Evolutionary conservation across 495 filamentous ascomycete genomes (phyloP).

Genomic region (Daldinia grandis): DNA sequence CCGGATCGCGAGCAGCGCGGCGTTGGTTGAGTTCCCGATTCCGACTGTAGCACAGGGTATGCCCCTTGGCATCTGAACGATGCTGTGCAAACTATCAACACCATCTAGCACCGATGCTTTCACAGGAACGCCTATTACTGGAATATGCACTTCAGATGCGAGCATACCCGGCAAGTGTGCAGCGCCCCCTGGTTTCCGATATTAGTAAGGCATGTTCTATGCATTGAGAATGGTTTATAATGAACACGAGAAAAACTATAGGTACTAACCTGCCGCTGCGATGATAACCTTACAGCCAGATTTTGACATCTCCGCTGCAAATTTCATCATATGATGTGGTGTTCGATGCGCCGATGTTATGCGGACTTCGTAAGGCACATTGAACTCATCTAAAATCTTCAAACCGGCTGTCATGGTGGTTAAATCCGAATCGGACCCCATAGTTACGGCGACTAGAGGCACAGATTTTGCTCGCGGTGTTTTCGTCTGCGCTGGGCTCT

Average conservation of each 20-base stretch:
- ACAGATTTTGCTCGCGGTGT: constrained; percentile 37
- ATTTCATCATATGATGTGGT: constrained; percentile 80
- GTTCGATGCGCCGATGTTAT: constrained; percentile 97
- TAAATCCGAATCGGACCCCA: constrained; percentile 96
- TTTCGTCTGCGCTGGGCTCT: constrained; percentile 36
- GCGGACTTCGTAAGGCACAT: constrained; percentile 75
- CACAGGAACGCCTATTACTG: constrained; percentile 92
- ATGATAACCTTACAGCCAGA: constrained; percentile 89
- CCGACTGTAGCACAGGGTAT: constrained; percentile 66
- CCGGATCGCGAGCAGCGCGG: constrained; percentile 84
- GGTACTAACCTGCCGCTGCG: constrained; percentile 72
- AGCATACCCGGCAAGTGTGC: constrained; percentile 95
- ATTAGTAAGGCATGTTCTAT: neutral
- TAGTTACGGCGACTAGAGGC: constrained; percentile 83
- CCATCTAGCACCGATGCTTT: constrained; percentile 88
- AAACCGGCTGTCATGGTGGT: constrained; percentile 78
- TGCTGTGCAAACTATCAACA: constrained; percentile 86
- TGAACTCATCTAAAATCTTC: constrained; percentile 77
- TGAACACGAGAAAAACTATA: neutral
- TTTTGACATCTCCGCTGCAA: constrained; percentile 71
- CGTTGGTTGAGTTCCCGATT: constrained; percentile 94
- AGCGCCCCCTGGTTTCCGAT: constrained; percentile 68
- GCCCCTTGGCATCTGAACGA: constrained; percentile 85
- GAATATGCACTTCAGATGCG: constrained; percentile 83
- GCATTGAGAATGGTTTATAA: neutral